Conservation (phyloP, 148 eudicot species). For the Polygonum aviculare region DNA sequence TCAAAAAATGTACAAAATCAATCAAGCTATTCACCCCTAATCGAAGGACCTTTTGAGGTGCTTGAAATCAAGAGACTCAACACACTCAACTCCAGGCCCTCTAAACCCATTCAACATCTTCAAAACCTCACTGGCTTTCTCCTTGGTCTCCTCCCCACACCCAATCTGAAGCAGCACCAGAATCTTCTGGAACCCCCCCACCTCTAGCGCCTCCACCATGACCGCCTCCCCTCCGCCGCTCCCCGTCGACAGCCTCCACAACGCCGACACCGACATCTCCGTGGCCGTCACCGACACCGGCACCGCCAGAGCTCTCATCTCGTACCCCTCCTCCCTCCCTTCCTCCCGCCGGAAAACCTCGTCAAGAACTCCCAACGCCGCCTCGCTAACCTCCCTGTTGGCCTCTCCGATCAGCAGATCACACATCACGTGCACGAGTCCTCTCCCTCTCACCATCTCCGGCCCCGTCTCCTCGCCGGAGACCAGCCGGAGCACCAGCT, state of each 20-base stretch:
- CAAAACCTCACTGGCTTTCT: slow-evolving; percentile 49
- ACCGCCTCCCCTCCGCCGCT: neutral
- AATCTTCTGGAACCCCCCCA: slow-evolving; percentile 48
- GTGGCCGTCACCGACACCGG: slow-evolving; percentile 36
- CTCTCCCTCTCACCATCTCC: neutral
- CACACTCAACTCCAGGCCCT: slow-evolving; percentile 28
- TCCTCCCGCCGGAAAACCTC: slow-evolving; percentile 15
- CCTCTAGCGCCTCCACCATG: slow-evolving; percentile 37
- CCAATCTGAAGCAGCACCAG: slow-evolving; percentile 54
- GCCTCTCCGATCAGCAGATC: neutral
- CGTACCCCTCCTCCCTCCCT: slow-evolving; percentile 26
- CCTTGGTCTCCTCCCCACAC: slow-evolving; percentile 42
- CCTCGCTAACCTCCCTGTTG: slow-evolving; percentile 19
- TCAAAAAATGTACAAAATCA: neutral
- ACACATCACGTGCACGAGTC: neutral
- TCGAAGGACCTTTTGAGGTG: slow-evolving; percentile 27
- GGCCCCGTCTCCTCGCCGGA: neutral
- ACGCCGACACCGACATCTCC: slow-evolving; percentile 32
- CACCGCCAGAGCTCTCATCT: slow-evolving; percentile 22
- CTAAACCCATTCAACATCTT: slow-evolving; percentile 37
- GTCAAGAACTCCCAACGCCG: slow-evolving; percentile 34
- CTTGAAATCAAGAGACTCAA: slow-evolving; percentile 37
- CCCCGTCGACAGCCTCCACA: slow-evolving; percentile 36
- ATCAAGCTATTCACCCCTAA: neutral
- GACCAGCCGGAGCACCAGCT: neutral